Evolutionary conservation across 1,284 basidiomycete genomes (phyloP).

Genomic region (Rhodotorula sp.): DNA sequence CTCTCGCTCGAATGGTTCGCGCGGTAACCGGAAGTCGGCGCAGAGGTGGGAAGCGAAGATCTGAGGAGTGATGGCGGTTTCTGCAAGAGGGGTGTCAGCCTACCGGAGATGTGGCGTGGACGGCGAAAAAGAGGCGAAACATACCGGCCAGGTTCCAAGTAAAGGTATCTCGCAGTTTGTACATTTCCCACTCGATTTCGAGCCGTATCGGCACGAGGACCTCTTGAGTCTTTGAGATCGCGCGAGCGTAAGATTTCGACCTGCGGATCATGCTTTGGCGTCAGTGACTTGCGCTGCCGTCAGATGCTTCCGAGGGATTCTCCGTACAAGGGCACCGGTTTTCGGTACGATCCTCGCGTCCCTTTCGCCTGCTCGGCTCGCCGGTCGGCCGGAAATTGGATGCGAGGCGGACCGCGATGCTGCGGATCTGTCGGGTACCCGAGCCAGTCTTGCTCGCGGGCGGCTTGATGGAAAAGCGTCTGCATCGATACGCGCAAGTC

Average conservation of each 20-base stretch:
- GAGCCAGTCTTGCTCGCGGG: slow-evolving; percentile 42
- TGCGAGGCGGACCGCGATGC: neutral
- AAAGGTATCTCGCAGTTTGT: slow-evolving; percentile 92
- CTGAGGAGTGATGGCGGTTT: slow-evolving; percentile 84
- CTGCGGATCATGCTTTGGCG: slow-evolving; percentile 51
- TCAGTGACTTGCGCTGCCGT: neutral
- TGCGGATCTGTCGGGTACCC: slow-evolving; percentile 22
- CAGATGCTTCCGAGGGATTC: too few relatives aligned
- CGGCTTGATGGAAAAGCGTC: slow-evolving; percentile 23
- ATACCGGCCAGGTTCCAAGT: slow-evolving; percentile 92
- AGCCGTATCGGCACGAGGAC: slow-evolving; percentile 87
- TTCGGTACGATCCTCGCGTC: slow-evolving; percentile 45
- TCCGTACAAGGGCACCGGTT: slow-evolving; percentile 50
- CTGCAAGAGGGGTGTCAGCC: slow-evolving; percentile 52
- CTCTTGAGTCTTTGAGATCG: slow-evolving; percentile 66
- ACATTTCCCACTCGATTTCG: slow-evolving; percentile 87
- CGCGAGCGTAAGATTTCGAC: slow-evolving; percentile 61
- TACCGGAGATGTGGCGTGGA: neutral
- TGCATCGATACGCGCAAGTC: slow-evolving; percentile 43
- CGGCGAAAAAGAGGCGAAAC: slow-evolving; percentile 43
- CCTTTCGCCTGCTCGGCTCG: slow-evolving; percentile 30
- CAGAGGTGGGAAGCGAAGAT: slow-evolving; percentile 84
- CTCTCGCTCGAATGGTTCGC: slow-evolving; percentile 61
- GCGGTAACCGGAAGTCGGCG: slow-evolving; percentile 82
- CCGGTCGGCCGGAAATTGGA: slow-evolving; percentile 27